Conservation (phyloP, 1,139 yeast species). For the Yamadazyma dushanensis region DNA sequence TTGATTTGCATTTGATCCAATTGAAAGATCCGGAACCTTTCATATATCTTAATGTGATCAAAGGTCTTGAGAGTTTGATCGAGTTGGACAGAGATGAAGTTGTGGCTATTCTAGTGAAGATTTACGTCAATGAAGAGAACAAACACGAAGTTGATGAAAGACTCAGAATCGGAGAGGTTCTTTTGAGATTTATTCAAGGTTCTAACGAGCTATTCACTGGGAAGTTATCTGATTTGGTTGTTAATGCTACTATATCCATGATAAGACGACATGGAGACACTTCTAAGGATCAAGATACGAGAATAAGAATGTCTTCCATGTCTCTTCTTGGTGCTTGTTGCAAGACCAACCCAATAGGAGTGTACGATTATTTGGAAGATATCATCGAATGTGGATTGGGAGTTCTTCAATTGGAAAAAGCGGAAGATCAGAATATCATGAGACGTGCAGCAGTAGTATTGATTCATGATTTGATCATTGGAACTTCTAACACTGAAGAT, state of each 20-base stretch:
- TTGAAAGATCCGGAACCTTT: constrained; percentile 82
- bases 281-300: constrained; percentile 44
- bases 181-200: constrained; percentile 56
- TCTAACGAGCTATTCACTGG: constrained; percentile 52
- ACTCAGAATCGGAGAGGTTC: constrained; percentile 77
- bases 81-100: constrained; percentile 43
- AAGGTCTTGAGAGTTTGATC: constrained; percentile 65
- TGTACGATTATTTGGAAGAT: constrained; percentile 48
- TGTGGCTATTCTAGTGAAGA: constrained; percentile 36
- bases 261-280: constrained; percentile 34
- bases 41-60: constrained; percentile 79
- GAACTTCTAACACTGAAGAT: constrained; percentile 40
- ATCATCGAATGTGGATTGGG: constrained; percentile 78
- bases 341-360: constrained; percentile 57
- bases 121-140: constrained; percentile 38
- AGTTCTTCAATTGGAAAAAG: constrained; percentile 58
- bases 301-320: constrained; percentile 81
- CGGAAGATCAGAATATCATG: constrained; percentile 51
- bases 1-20: constrained; percentile 63
- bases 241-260: constrained; percentile 34
- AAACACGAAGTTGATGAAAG: constrained; percentile 57
- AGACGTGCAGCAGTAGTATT: constrained; percentile 75
- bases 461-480: constrained; percentile 60
- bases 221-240: constrained; percentile 25
- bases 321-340: constrained; percentile 74